Evolutionary conservation across 1,139 yeast genomes (phyloP).

Genomic region (Meyerozyma carpophila): DNA sequence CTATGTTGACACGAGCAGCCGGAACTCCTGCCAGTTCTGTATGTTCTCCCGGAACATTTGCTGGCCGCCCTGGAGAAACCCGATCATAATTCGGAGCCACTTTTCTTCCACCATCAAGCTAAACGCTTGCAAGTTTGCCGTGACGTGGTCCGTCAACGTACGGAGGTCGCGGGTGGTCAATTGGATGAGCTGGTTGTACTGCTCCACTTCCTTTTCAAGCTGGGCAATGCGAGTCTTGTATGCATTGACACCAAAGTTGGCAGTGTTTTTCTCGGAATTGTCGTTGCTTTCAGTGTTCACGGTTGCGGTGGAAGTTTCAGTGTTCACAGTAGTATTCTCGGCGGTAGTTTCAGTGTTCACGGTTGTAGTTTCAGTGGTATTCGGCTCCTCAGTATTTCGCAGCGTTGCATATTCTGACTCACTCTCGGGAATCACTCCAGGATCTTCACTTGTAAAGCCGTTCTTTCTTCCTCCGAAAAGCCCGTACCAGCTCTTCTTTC

Average conservation of each 20-base stretch:
- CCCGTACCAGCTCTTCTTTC: conserved; percentile 42
- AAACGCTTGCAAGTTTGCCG: conserved; percentile 27
- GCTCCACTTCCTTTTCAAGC: conserved; percentile 37
- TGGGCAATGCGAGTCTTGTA: conserved; percentile 24
- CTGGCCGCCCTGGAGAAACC: conserved; percentile 34
- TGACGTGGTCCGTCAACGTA: conserved; percentile 28
- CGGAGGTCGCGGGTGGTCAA: conserved; percentile 34
- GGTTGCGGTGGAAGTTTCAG: conserved; percentile 9
- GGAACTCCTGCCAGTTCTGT: conserved; percentile 33
- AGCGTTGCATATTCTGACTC: no score
- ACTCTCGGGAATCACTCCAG: not conserved
- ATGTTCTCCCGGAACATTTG: conserved; percentile 33
- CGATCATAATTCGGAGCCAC: conserved; percentile 37
- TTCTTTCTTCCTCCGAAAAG: conserved; percentile 37
- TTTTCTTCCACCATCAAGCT: conserved; percentile 31
- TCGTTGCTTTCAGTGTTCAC: not conserved
- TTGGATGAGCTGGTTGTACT: conserved; percentile 38
- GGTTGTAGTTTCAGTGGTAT: not conserved
- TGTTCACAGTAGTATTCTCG: conserved; percentile 9
- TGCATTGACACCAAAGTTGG: conserved; percentile 3
- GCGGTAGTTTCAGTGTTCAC: conserved; percentile 2
- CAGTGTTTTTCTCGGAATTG: conserved; percentile 1
- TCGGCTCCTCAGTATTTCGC: no score
- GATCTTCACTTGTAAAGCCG: conserved; percentile 5
- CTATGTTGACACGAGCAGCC: not conserved